These are phyloP conservation scores for Tolypocladium nubicola DNA, from an alignment of 2,329 filamentous ascomycete genomes.

Conservation along the genomic window DNA sequence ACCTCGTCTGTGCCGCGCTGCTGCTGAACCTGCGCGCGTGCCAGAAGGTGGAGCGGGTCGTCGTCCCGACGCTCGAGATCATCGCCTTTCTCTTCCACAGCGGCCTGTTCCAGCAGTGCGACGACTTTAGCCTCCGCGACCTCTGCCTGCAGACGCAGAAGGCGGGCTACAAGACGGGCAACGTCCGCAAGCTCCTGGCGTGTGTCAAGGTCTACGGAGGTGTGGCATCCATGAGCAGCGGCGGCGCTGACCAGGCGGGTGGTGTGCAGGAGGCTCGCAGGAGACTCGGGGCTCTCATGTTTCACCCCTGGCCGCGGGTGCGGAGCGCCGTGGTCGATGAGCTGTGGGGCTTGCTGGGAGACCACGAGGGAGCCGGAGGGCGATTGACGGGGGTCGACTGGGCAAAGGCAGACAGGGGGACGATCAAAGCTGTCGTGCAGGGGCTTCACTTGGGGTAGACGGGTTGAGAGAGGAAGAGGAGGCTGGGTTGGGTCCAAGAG, in stretches of 20 bases:
- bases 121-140: conserved; percentile 33
- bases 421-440: conserved; percentile 30
- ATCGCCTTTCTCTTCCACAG: conserved; percentile 66
- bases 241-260: conserved; percentile 2
- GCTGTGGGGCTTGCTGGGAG: conserved; percentile 37
- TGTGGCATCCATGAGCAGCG: conserved; percentile 34
- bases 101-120: conserved; percentile 32
- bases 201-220: conserved; percentile 71
- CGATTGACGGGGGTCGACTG: conserved; percentile 45
- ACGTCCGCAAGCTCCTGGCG: conserved; percentile 70
- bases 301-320: conserved; percentile 75
- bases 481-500: not conserved
- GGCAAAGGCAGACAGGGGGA: conserved; percentile 38
- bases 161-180: conserved; percentile 72
- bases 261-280: conserved; percentile 43
- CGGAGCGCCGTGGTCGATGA: conserved; percentile 49
- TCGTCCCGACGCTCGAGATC: conserved; percentile 68
- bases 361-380: conserved; percentile 16
- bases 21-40: conserved; percentile 41
- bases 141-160: conserved; percentile 66
- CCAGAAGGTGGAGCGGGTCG: conserved; percentile 55
- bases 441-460: conserved; percentile 17
- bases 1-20: conserved; percentile 39
- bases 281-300: conserved; percentile 62
- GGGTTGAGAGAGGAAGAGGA: not conserved